Base-by-base conservation (phyloP, 2,329 filamentous ascomycete genomes). In the Tolypocladium album region DNA sequence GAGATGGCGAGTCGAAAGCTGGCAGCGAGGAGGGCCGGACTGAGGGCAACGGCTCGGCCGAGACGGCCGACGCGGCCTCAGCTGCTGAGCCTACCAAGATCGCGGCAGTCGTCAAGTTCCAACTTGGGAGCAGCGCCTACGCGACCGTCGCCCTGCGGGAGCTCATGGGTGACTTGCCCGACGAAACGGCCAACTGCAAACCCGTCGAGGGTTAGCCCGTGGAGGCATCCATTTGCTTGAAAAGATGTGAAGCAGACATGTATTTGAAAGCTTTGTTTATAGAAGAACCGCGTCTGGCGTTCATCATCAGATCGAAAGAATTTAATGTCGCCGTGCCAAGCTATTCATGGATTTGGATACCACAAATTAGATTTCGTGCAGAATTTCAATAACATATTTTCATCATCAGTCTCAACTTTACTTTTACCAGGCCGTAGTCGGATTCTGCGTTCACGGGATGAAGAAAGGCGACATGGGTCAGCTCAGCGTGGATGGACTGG, bases 111-210 rank as follows among this genome's bases (percentile, higher is more conserved):
- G 71, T 94, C 66, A 90, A 86, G 70, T 83, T 95, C 74, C 87
- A 90, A 70, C 79, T 95, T 36, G 88, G 85, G 1, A 85, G 86
- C 56, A 92, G 89, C 69, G 88, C 90, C 68, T 95, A 95, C 75
- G 90, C 90, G 0, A 95, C 90, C 0, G 90, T 95, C 79, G 88
- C 89, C 15, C 71, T 95, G 64, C 78, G 90, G 58, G 90, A 95
- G 74, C 74, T 95, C 63, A 92, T 90, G 79, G 76, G 76, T n/a
- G 73, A 76, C 31, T 65, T 69, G 20, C 68, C 69, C 9, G 69
- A 73, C 58, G 65, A 65, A 45, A 61, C 64, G 24, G 50, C 39
- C 40, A 53, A 53, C 53, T 20, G 6, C 38, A 27, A 39, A 4
- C 31, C 53, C 52, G 53, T 20, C 24, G 45, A 60, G n/a, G 27